Conservation (phyloP, 805 yeast genomes). For the Sugiyamaella smithiae region DNA sequence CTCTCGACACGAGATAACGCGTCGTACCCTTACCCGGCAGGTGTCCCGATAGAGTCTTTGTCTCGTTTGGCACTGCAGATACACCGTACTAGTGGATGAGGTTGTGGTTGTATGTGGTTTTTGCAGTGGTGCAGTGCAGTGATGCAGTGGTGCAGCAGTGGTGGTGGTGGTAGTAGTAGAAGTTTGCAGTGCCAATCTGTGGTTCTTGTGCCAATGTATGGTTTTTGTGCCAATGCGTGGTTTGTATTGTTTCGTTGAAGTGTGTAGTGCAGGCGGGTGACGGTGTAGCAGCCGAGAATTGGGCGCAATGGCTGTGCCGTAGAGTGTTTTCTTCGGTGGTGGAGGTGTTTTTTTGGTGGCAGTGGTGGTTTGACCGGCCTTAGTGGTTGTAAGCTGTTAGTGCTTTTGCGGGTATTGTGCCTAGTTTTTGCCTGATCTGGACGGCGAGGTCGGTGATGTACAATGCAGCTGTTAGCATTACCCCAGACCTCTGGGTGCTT, state of each 20-base stretch:
- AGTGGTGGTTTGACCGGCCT: background rate
- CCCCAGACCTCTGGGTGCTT: background rate
- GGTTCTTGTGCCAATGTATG: too few species aligned
- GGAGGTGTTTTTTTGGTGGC: too few species aligned
- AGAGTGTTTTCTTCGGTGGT: too few species aligned
- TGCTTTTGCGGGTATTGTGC: background rate
- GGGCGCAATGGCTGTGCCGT: too few species aligned
- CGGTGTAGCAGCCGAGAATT: background rate
- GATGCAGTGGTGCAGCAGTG: too few species aligned
- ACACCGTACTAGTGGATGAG: background rate
- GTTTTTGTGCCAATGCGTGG: too few species aligned
- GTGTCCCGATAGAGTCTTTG: background rate
- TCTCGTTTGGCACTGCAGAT: background rate
- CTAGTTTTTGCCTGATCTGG: slow-evolving; percentile 2
- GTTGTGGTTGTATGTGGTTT: background rate
- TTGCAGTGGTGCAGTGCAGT: background rate
- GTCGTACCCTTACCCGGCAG: slow-evolving; percentile 1
- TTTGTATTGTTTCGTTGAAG: background rate
- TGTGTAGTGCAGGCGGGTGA: background rate
- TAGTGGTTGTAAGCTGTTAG: background rate
- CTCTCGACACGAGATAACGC: background rate
- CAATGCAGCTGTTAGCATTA: background rate
- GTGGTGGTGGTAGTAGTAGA: too few species aligned
- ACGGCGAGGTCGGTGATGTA: background rate
- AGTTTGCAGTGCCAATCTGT: too few species aligned